Evolutionary conservation across 148 eudicot genomes (phyloP), one percentile per base, ranked within the genome.

Genomic region (Camellia lanceoleosa): DNA sequence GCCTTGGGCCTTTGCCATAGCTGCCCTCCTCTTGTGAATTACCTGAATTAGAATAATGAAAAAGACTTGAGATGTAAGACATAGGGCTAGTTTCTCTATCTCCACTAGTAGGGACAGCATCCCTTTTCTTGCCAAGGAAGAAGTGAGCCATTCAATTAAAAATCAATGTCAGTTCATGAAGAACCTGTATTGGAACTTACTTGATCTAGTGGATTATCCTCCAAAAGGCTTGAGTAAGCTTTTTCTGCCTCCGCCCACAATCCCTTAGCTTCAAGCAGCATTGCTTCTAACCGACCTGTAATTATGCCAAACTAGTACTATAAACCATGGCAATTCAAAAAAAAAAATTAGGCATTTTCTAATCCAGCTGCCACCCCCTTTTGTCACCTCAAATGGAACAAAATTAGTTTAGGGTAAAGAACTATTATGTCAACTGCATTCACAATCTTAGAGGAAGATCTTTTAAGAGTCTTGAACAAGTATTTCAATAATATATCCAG

Each of bases 231-330:
- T 20, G 91, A 75, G 88, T 96, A 96, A 77, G 98, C 97, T 38
- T 85, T 91, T 71, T 96, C 99, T 58, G 98, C 99, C 82, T 96
- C 98, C 80, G 84, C 91, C 95, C 93, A 96, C 51, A 79, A 81
- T 67, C 95, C 98, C 85, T 87, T 92, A 61, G 99, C 99, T 91
- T 96, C 99, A 80, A 96, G 93, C 84, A 92, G 79, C 90, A 96
- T 82, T 58, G 95, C 99, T 90, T 93, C 90, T 80, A 96, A 79
- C 80, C 90, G 89, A 84, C 92, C 99, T 96, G 90, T 76, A 82
- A 58, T 19, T 67, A 82, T 46, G 68, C 49, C 59, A 58, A 66
- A 18, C 11, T 19, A 75, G 42, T 19, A 63, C 20, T 23, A 56
- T 43, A 52, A 65, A 44, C 77, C 56, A 80, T 51, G 18, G 59